Conservation (phyloP, 805 yeast genomes). For the Teunomyces aglyptinius region DNA sequence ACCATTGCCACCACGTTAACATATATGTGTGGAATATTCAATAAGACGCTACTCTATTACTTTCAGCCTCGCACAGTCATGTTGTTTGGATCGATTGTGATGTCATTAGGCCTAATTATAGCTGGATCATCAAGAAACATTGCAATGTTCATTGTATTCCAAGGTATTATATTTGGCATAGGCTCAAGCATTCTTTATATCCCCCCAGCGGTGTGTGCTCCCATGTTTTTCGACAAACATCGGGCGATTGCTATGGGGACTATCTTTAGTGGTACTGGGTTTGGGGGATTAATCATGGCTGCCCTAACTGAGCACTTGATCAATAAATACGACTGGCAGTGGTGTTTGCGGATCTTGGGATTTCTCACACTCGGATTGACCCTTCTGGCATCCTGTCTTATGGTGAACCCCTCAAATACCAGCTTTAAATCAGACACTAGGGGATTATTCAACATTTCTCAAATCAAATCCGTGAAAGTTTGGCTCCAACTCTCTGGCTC, state of each 20-base stretch:
- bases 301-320: slow-evolving; percentile 24
- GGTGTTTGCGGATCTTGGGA: slow-evolving; percentile 31
- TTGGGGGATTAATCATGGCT: slow-evolving; percentile 34
- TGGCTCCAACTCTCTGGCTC: slow-evolving; percentile 19
- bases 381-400: slow-evolving; percentile 9
- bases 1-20: slow-evolving; percentile 30
- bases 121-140: slow-evolving; percentile 20
- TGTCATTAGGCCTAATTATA: slow-evolving; percentile 27
- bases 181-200: slow-evolving; percentile 31
- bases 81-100: slow-evolving; percentile 23
- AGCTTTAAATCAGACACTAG: slow-evolving; percentile 8
- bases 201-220: slow-evolving; percentile 34
- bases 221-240: slow-evolving; percentile 26
- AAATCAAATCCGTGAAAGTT: slow-evolving; percentile 17
- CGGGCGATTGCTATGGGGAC: slow-evolving; percentile 36
- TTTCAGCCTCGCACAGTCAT: slow-evolving; percentile 20
- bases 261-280: slow-evolving; percentile 34
- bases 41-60: slow-evolving; percentile 17
- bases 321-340: slow-evolving; percentile 29
- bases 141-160: slow-evolving; percentile 29
- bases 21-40: slow-evolving; percentile 26
- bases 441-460: slow-evolving; percentile 11
- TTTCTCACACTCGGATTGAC: slow-evolving; percentile 20
- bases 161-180: slow-evolving; percentile 32
- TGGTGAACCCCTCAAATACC: slow-evolving; percentile 12